Percentiles rank a stretch among this genome's conserved stretches.
Conservation (phyloP, 495 filamentous ascomycete genomes). For the Chaetomidium leptoderma region DNA sequence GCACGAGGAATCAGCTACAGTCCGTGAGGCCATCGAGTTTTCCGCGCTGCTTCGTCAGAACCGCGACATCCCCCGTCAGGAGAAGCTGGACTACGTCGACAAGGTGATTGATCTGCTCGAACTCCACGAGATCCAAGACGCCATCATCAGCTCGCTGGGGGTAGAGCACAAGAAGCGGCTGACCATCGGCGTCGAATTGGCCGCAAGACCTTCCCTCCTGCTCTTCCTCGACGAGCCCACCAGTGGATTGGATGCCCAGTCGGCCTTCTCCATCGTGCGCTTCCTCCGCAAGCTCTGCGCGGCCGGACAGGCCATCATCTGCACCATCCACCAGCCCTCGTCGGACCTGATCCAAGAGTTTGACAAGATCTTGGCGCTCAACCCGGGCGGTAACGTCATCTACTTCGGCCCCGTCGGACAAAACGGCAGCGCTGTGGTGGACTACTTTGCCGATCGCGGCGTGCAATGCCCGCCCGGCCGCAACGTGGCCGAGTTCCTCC, state of each 20-base stretch:
- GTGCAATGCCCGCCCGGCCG: constrained; percentile 61
- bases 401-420: constrained; percentile 63
- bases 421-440: constrained; percentile 43
- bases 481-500: constrained; percentile 82
- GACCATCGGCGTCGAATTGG: constrained; percentile 90
- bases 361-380: constrained; percentile 65
- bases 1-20: constrained; percentile 75
- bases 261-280: constrained; percentile 73
- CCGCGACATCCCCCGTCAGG: constrained; percentile 54
- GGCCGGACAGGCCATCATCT: constrained; percentile 67
- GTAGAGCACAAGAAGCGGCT: constrained; percentile 59
- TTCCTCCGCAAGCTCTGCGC: constrained; percentile 80
- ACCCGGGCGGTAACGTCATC: constrained; percentile 63
- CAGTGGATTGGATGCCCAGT: constrained; percentile 80
- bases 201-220: constrained; percentile 73
- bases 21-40: constrained; percentile 80
- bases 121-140: constrained; percentile 76
- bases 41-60: constrained; percentile 77
- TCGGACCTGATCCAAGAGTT: constrained; percentile 73
- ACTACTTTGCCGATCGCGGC: constrained; percentile 57
- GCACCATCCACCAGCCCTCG: constrained; percentile 78
- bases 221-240: constrained; percentile 80
- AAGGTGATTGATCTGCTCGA: constrained; percentile 82
- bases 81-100: constrained; percentile 81
- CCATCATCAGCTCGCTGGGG: constrained; percentile 74